Base-by-base conservation (phyloP, 306 rosid genomes). In the Pyrus communis region DNA sequence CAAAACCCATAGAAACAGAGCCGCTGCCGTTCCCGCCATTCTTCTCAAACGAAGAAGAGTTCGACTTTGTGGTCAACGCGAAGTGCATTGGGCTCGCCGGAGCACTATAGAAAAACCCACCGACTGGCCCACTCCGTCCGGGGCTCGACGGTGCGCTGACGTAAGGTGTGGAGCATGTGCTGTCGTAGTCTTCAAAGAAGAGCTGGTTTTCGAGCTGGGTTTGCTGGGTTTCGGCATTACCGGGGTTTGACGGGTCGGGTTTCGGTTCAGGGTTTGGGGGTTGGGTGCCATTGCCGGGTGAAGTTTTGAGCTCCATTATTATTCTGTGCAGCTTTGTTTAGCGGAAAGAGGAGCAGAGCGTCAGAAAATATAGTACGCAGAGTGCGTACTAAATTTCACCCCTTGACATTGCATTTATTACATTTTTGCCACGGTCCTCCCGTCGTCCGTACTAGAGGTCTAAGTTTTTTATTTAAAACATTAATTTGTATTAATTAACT, bases 81-180 rank as follows among this genome's bases (percentile, higher is more conserved):
- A 88, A 91, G 85, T 96, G 99, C 90, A 91, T 83, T 67, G 99
- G 99, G 61, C 99, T 93, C 0, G 97, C 93, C 11, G 99, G 99
- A 3, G 98, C 98, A 6, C 99, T 96, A 88, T 96, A 96, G 80
- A 83, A 93, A 63, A 93, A 91, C 5, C 97, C 96, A 11, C 86
- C 17, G 3, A 78, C 77, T 11, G 88, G 82, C 13, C 85, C 87
- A 0, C 69, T 64, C 14, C 93, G 91, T 49, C 96, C 97, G 8
- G 98, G 99, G 59, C 99, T 96, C 4, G 99, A 96, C 12, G 99
- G 97, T 1, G 98, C 98, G 54, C 98, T 91, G 12, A 96, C 97
- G 82, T 89, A 96, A 14, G 99, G 99, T 11, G 98, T 96, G 45
- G 99, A 96, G 65, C 97, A 96, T 30, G 79, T 86, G 75, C 99